These are phyloP conservation scores for Parsonsia alboflavescens DNA, from an alignment of 257 asterid species.

Conservation along the genomic window DNA sequence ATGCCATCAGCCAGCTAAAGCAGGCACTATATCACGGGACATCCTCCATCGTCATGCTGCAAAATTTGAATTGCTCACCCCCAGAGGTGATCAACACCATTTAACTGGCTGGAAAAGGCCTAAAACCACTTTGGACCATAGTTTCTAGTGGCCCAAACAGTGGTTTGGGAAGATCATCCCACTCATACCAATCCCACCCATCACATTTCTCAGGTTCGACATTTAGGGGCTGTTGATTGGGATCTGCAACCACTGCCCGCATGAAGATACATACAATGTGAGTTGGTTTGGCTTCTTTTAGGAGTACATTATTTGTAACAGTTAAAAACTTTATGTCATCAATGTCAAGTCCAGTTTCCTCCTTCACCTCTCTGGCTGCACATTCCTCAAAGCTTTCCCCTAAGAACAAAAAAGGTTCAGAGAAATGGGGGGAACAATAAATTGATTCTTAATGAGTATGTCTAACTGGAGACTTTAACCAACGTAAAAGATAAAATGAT, in stretches of 20 bases:
- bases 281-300: constrained; percentile 32
- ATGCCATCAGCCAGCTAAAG: not conserved
- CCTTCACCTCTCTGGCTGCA: constrained; percentile 62
- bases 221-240: constrained; percentile 38
- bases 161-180: constrained; percentile 63
- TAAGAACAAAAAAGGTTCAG: not conserved
- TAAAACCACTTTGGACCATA: constrained; percentile 41
- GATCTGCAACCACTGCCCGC: constrained; percentile 41
- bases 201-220: constrained; percentile 68
- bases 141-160: constrained; percentile 42
- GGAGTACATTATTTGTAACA: constrained; percentile 48
- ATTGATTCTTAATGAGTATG: not conserved
- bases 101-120: constrained; percentile 34
- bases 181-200: constrained; percentile 82
- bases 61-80: not conserved
- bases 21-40: not conserved
- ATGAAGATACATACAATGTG: constrained; percentile 50
- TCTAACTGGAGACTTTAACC: not conserved
- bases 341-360: constrained; percentile 64
- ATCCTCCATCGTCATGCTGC: not conserved
- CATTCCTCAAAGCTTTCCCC: constrained; percentile 53
- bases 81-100: not conserved
- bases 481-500: not conserved
- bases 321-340: constrained; percentile 30
- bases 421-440: not conserved